phyloP scores from a whole-genome alignment of 495 filamentous ascomycete genomes.

The Aspergillus conjunctus region DNA sequence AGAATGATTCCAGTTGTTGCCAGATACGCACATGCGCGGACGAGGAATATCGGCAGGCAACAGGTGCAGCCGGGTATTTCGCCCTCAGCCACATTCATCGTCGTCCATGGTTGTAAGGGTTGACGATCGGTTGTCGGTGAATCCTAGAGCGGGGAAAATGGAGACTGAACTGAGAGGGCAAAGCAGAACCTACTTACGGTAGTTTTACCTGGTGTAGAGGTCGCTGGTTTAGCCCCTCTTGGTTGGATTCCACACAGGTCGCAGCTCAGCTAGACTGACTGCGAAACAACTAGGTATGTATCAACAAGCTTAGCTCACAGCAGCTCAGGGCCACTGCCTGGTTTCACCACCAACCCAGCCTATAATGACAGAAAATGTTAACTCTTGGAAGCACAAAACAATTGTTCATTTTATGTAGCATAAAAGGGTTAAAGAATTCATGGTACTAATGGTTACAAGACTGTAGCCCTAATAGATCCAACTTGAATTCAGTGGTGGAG shows the following conservation, averaged over 20 bases:
- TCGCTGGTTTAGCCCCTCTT: too few species aligned
- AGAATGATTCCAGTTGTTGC: conserved; percentile 8
- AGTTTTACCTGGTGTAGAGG: too few species aligned
- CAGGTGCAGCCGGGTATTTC: too few species aligned
- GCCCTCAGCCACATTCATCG: too few species aligned
- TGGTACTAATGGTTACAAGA: background rate
- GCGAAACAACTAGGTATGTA: conserved; percentile 1
- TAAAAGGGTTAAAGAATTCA: background rate
- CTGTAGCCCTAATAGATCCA: background rate
- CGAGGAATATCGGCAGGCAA: conserved; percentile 26
- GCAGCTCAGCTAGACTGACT: too few species aligned
- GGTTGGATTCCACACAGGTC: too few species aligned
- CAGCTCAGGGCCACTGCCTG: background rate
- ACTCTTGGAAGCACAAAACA: background rate
- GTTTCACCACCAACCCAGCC: background rate
- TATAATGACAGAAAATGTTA: background rate
- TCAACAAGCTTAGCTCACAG: background rate
- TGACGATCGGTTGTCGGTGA: too few species aligned
- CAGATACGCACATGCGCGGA: conserved; percentile 18
- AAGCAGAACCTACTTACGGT: too few species aligned
- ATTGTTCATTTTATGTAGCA: background rate
- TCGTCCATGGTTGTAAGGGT: too few species aligned
- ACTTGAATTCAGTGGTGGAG: background rate
- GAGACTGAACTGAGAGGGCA: too few species aligned
- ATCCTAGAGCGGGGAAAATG: too few species aligned